Base-by-base conservation (phyloP, 208 protist species). In the Trypanosoma cruzi region DNA sequence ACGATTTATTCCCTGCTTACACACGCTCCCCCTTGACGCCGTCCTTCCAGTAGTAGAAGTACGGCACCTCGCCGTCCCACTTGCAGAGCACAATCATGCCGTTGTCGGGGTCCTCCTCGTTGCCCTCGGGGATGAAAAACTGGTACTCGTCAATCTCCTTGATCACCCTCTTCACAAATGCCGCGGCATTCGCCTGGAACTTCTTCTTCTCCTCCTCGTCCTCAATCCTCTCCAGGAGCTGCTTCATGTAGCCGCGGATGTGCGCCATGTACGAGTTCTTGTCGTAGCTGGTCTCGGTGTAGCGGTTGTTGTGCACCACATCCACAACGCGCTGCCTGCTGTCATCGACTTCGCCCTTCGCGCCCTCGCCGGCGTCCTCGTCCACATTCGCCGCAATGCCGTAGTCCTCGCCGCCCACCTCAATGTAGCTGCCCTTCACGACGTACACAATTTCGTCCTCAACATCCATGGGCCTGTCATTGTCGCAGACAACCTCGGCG, bases 171-270 rank as follows among this genome's bases (percentile, higher is more conserved):
- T 97, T 97, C 69, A 95, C 89, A 65, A 93, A 97, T 52, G 85
- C 71, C 6, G 85, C 76, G 50, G 92, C 92, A 64, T 88, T 93
- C 53, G 82, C 64, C 89, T 95, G 85, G 81, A 97, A 97, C 40
- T 80, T 85, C 83, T 94, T 92, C 84, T 93, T 94, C 53, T 82
- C 89, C 32, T 88, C 87, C 26, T 78, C 87, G 57, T 73, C 69
- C 66, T 94, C 79, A 74, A 97, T 93, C 36, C 10, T 40, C 36
- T 95, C 89, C 60, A 94, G 80, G 58, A 97, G 75, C 36, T 77
- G 71, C 88, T 95, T 95, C 89, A 97, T 96, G 91, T 96, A 96
- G 62, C 73, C 64, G 63, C 92, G 92, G 75, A 97, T 93, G 89
- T 97, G 86, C 53, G 88, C 88, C 82, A 93, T 95, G 86, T 96